phyloP scores from a whole-genome alignment of 192 early-diverging fungal genomes.

The Irineochytrium annulatum region DNA sequence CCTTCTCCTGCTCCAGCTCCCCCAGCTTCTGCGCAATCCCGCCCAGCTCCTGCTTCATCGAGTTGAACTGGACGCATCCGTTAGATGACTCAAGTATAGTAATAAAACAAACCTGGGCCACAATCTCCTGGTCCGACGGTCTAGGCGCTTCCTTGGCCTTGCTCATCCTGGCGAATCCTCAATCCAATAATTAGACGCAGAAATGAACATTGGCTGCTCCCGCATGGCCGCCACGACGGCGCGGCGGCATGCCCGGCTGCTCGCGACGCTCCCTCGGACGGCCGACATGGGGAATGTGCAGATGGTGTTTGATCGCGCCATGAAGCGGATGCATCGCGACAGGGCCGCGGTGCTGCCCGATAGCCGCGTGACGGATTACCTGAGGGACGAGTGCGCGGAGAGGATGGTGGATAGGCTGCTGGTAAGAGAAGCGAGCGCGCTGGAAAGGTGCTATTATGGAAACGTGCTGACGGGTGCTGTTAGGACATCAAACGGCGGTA shows the following conservation, averaged over 20 bases:
- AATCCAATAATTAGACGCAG: too few species aligned
- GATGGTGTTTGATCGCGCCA: slow-evolving; percentile 70
- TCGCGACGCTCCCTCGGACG: neutral
- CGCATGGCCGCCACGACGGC: too few species aligned
- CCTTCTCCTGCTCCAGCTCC: slow-evolving; percentile 87
- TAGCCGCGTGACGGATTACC: slow-evolving; percentile 79
- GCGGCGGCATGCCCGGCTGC: too few species aligned
- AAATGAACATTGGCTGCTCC: too few species aligned
- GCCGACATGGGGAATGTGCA: neutral
- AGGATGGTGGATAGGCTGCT: slow-evolving; percentile 82
- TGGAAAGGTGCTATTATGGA: neutral
- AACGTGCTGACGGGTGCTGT: neutral
- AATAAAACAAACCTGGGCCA: slow-evolving; percentile 35
- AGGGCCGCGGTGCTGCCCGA: slow-evolving; percentile 53
- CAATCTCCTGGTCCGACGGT: slow-evolving; percentile 58
- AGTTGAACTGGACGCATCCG: slow-evolving; percentile 46
- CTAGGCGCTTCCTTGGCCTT: slow-evolving; percentile 36
- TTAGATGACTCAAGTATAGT: neutral
- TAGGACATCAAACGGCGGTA: slow-evolving; percentile 90
- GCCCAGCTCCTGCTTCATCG: slow-evolving; percentile 78
- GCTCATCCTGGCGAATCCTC: neutral
- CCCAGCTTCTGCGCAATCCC: slow-evolving; percentile 85
- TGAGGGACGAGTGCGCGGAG: slow-evolving; percentile 86
- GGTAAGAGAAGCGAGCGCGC: slow-evolving; percentile 30
- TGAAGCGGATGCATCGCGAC: slow-evolving; percentile 75